These are phyloP conservation scores for Jackrogersella minutella DNA, from an alignment of 495 filamentous ascomycete genomes.

Conservation along the genomic window DNA sequence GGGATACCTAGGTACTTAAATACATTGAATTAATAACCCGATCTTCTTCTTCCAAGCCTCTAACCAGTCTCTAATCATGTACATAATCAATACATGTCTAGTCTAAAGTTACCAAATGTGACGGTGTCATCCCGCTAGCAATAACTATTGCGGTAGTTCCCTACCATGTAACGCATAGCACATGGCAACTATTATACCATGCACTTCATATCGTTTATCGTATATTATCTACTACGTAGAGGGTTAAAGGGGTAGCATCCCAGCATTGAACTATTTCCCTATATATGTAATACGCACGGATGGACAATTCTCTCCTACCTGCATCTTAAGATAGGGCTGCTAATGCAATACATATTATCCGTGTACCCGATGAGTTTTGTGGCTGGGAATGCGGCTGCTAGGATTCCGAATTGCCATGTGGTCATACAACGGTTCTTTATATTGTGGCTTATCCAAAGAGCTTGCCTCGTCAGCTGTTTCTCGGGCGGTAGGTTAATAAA, in stretches of 20 bases:
- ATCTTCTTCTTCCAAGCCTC: conserved; percentile 4
- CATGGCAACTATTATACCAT: conserved; percentile 36
- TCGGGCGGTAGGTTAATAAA: conserved; percentile 36
- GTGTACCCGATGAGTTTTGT: conserved; percentile 26
- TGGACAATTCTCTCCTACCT: conserved; percentile 13
- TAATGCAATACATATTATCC: conserved; percentile 26
- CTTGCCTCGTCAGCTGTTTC: conserved; percentile 14
- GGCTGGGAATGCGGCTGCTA: conserved; percentile 39
- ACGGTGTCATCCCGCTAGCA: conserved; percentile 41
- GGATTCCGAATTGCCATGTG: conserved; percentile 35
- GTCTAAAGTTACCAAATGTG: conserved; percentile 37
- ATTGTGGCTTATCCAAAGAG: conserved; percentile 39
- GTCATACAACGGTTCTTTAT: conserved; percentile 43
- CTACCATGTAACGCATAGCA: conserved; percentile 43
- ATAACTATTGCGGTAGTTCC: conserved; percentile 38
- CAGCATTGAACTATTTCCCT: conserved; percentile 14
- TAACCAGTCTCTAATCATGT: conserved; percentile 3
- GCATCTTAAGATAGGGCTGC: conserved; percentile 30
- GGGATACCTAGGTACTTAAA: too few species aligned
- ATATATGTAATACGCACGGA: not conserved
- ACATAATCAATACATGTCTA: conserved; percentile 37
- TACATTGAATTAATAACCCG: too few species aligned
- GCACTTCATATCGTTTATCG: conserved; percentile 20
- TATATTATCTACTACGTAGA: not conserved
- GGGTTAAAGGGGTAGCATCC: conserved; percentile 22